Evolutionary conservation across 2,329 filamentous ascomycete genomes (phyloP).

Genomic region (Diaporthe amygdali): DNA sequence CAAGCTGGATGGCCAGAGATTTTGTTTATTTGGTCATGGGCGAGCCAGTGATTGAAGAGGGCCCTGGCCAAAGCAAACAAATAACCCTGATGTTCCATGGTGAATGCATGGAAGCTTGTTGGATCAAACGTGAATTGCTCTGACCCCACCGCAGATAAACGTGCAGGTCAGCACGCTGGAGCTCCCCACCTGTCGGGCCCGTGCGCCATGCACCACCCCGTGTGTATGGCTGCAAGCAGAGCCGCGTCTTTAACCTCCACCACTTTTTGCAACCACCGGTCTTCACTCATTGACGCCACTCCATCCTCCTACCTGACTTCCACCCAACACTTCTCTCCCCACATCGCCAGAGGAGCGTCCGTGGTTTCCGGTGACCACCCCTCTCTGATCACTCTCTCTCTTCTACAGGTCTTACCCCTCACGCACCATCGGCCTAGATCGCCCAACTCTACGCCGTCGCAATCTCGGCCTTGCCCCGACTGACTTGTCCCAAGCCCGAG

Average conservation of each 20-base stretch:
- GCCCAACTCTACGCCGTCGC: not conserved
- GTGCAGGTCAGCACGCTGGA: not conserved
- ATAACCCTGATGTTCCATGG: not conserved
- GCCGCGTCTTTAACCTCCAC: slow-evolving; percentile 41
- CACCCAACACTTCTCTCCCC: not conserved
- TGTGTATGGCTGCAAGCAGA: not conserved
- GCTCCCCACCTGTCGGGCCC: not conserved
- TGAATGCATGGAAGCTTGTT: not conserved
- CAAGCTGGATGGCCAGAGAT: not conserved
- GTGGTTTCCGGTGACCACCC: not conserved
- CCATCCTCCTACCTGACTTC: not conserved
- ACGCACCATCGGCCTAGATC: not conserved
- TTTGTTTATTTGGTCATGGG: not conserved
- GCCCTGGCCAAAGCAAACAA: not conserved
- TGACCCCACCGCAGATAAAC: not conserved
- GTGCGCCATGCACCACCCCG: not conserved
- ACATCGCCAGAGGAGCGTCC: not conserved
- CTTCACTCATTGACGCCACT: not conserved
- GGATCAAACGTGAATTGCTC: not conserved
- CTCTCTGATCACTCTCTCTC: not conserved
- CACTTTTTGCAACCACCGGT: slow-evolving; percentile 35
- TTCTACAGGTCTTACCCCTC: not conserved
- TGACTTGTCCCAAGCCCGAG: not conserved
- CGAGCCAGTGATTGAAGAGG: too few species aligned
- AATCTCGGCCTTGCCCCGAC: not conserved